Percentiles rank a stretch among this genome's conserved stretches.
These are phyloP conservation scores for Candida odintsovae DNA, from an alignment of 805 yeast genomes.

Conservation along the genomic window DNA sequence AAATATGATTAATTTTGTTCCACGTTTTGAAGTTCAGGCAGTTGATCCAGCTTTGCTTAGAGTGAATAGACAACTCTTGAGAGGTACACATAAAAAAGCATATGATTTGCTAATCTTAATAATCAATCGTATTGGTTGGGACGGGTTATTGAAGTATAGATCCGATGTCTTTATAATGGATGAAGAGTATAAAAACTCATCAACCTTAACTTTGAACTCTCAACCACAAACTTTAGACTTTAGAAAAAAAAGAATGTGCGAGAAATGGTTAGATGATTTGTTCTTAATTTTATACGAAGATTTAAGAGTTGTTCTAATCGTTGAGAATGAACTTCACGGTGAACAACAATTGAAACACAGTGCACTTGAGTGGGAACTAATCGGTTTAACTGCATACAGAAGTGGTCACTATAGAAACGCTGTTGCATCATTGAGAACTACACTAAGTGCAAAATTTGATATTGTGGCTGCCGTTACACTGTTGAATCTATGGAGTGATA, in stretches of 20 bases:
- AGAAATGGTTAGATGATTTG: constrained; percentile 72
- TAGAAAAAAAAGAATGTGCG: constrained; percentile 53
- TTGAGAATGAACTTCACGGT: constrained; percentile 25
- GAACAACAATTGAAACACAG: constrained; percentile 37
- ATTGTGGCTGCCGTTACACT: constrained; percentile 49
- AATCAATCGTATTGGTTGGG: constrained; percentile 77
- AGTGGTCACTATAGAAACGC: constrained; percentile 43
- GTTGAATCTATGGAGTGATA: constrained; percentile 33
- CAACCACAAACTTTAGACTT: constrained; percentile 4
- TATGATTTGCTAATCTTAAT: constrained; percentile 69
- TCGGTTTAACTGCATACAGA: constrained; percentile 50
- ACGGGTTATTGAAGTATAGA: constrained; percentile 57
- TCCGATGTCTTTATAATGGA: constrained; percentile 78
- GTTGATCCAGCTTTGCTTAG: constrained; percentile 44
- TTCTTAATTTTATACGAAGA: constrained; percentile 69
- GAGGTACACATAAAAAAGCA: constrained; percentile 51
- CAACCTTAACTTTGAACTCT: constrained; percentile 16
- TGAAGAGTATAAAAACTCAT: constrained; percentile 47
- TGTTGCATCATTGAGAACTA: constrained; percentile 47
- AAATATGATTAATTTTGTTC: constrained; percentile 17
- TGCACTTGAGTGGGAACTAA: constrained; percentile 70
- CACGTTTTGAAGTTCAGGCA: constrained; percentile 30
- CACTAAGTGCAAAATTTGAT: constrained; percentile 55
- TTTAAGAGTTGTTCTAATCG: constrained; percentile 32
- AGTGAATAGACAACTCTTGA: constrained; percentile 44